Evolutionary conservation across 1,139 yeast genomes (phyloP), one percentile per base, ranked within the genome.

Genomic region (Geotrichum histeridarum): DNA sequence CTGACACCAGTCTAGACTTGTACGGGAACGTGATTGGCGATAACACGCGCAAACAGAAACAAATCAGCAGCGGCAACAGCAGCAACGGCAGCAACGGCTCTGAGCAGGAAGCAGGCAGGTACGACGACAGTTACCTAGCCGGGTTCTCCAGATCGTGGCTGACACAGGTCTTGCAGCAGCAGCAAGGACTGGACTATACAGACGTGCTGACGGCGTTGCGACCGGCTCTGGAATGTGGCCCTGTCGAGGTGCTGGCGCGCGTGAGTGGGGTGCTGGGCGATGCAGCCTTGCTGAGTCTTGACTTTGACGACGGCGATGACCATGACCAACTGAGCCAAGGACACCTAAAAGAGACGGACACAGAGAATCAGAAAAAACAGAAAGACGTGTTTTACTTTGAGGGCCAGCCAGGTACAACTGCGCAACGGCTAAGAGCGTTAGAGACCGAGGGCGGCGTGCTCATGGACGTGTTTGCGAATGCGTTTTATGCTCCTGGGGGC

Each of bases 71-170:
- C 39, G 18, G 35, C 36, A 11, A 31, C 30, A 11, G 30, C 8
- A 32, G 12, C 48, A 44, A 11, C 48, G 6, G 12, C 45, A 27
- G 45, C 33, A 18, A 14, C 44, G 11, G 46, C 30, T 30, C 12
- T 33, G 14, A 33, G 2, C 14, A n/a, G 6, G 39, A 42, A 17
- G 8, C 44, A 9, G 43, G 4, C 8, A n/a, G 32, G 22, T 44
- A 43, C 31, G 37, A 46, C 15, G 45, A 46, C 8, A 43, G 48
- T 9, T 46, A 17, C 18, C 22, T 51, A 15, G 54, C 46, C 12
- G 42, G 50, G 11, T 30, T 31, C 17, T 14, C 46, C 4, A 39
- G 45, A 1, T n/a, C 14, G 11, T 51, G 54, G 54, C 39, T 51
- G 2, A n/a, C 17, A 4, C n/a, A 27, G 15, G 36, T n/a, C n/a